Conservation (phyloP, 1,139 yeast species). For the Suhomyces bokatorum region DNA sequence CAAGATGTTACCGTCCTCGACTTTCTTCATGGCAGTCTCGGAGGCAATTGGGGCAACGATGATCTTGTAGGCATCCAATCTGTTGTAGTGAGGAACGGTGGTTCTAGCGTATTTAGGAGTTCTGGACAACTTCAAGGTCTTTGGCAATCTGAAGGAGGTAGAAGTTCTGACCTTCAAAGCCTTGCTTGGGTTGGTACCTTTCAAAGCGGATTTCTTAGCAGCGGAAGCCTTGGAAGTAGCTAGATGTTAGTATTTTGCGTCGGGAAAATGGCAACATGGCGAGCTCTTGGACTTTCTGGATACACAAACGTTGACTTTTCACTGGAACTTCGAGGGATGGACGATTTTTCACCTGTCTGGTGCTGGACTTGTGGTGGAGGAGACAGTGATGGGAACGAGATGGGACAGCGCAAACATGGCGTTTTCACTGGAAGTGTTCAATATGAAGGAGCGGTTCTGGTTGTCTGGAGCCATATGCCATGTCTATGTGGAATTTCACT, state of each 20-base stretch:
- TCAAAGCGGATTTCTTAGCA: constrained; percentile 98
- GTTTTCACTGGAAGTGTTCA: background rate
- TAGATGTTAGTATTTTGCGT: constrained; percentile 12
- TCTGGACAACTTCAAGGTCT: constrained; percentile 93
- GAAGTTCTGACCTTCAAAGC: constrained; percentile 91
- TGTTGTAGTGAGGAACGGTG: constrained; percentile 96
- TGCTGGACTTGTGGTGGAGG: background rate
- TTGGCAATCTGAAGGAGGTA: constrained; percentile 96
- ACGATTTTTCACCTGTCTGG: background rate
- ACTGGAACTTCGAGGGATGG: background rate
- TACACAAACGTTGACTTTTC: background rate
- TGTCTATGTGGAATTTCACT: constrained; percentile 4
- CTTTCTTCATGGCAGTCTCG: constrained; percentile 99
- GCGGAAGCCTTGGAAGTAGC: constrained; percentile 75
- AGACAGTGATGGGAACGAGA: background rate
- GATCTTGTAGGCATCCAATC: constrained; percentile 95
- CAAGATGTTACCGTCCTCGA: constrained; percentile 98
- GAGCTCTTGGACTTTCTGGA: background rate
- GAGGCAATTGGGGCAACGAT: constrained; percentile 95
- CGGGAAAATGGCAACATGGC: background rate
- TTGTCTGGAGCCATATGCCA: background rate
- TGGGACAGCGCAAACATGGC: background rate
- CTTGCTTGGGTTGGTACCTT: constrained; percentile 94
- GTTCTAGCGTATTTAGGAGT: constrained; percentile 93
- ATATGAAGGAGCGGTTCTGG: background rate